Evolutionary conservation across 176 grass and related monocot genomes (phyloP).

Genomic region (Luzula sylvatica): DNA sequence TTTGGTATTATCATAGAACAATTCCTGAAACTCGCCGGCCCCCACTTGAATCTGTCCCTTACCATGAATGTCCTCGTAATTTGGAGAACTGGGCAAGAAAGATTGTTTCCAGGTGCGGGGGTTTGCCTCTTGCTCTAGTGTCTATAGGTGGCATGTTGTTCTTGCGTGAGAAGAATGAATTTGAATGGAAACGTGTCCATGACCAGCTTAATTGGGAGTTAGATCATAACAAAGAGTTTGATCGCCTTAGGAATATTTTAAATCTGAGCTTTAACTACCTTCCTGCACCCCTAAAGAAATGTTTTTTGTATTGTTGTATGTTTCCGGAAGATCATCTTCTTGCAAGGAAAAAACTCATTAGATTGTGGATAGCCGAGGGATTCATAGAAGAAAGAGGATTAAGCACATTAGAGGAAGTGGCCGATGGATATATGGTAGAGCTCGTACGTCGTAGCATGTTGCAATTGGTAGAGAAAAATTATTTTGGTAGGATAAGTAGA

Average conservation of each 20-base stretch:
- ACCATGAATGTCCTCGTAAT: background rate
- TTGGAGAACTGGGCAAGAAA: background rate
- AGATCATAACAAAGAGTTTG: conserved; percentile 5
- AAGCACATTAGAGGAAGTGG: conserved; percentile 25
- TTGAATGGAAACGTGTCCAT: conserved; percentile 20
- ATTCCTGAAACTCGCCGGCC: too few relatives aligned
- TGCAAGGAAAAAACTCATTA: conserved; percentile 9
- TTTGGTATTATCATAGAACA: too few relatives aligned
- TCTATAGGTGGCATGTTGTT: conserved; percentile 17
- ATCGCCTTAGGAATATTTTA: conserved; percentile 16
- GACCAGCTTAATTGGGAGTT: conserved; percentile 25
- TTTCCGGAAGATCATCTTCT: conserved; percentile 15
- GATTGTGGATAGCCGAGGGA: conserved; percentile 31
- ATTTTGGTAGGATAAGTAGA: conserved; percentile 5
- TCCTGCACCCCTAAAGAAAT: conserved; percentile 23
- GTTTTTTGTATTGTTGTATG: conserved; percentile 35
- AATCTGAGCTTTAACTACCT: conserved; percentile 15
- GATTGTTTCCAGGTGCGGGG: conserved; percentile 24
- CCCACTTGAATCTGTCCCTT: too few relatives aligned
- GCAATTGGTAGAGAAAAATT: conserved; percentile 5
- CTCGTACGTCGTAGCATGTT: conserved; percentile 23
- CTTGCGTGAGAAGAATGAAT: background rate
- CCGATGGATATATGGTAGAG: conserved; percentile 18
- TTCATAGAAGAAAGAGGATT: conserved; percentile 16
- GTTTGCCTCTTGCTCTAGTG: conserved; percentile 18